A percentile compares a stretch with the other conserved stretches of the same genome.
Evolutionary conservation across 176 grass and related monocot genomes (phyloP).

Genomic region (Avena insularis): DNA sequence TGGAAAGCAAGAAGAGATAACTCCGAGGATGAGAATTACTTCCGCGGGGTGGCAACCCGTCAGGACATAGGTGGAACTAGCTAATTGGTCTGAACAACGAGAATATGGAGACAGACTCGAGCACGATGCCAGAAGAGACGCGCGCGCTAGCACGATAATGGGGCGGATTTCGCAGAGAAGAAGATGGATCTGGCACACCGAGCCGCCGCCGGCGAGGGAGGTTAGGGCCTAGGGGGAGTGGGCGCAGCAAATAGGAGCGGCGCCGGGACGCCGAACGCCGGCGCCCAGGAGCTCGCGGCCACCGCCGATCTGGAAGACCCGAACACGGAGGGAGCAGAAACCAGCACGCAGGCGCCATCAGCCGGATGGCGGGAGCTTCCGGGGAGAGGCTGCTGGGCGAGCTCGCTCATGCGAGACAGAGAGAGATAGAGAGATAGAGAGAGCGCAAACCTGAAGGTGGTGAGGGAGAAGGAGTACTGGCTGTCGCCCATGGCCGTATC

Average conservation of each 20-base stretch:
- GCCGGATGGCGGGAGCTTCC: background rate
- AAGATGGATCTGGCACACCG: background rate
- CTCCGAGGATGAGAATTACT: background rate
- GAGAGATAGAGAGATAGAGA: background rate
- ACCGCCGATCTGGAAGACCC: constrained; percentile 11
- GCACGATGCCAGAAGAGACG: background rate
- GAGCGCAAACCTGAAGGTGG: constrained; percentile 82
- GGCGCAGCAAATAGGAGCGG: background rate
- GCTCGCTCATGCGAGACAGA: background rate
- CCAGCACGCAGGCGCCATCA: background rate
- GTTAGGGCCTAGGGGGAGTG: background rate
- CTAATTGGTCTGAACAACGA: background rate
- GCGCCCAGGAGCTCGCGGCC: background rate
- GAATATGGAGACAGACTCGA: background rate
- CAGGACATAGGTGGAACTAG: too few species aligned
- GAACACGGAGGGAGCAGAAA: background rate
- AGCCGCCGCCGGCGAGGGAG: background rate
- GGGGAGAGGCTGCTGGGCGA: background rate
- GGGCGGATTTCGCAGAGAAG: background rate
- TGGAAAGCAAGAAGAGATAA: background rate
- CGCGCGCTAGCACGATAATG: background rate
- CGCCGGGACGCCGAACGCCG: background rate
- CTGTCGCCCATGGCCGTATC: constrained; percentile 71
- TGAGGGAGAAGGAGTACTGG: constrained; percentile 98
- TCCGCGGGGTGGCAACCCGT: too few species aligned